A percentile compares a stretch with the other conserved stretches of the same genome.
phyloP scores from a whole-genome alignment of 345 rosid species.

The Melaleuca quinquenervia region DNA sequence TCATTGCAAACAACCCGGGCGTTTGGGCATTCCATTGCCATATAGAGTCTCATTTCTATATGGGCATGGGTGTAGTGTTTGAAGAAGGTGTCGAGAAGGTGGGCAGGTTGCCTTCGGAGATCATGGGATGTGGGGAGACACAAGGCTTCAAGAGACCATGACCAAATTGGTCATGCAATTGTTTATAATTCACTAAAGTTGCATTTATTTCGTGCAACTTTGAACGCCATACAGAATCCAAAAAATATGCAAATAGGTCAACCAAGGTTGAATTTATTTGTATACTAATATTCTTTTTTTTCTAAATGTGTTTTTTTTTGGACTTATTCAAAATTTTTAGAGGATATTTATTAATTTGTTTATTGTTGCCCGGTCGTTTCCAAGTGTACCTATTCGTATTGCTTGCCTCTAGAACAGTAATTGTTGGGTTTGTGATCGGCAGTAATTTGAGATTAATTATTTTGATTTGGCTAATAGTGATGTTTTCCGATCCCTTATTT shows the following conservation, averaged over 20 bases:
- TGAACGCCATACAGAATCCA: too few species aligned
- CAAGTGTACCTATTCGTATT: background rate
- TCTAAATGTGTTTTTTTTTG: background rate
- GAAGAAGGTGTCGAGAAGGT: constrained; percentile 47
- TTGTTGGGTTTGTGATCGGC: background rate
- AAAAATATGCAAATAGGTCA: too few species aligned
- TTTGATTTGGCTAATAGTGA: background rate
- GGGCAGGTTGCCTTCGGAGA: constrained; percentile 42
- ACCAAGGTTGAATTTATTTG: too few species aligned
- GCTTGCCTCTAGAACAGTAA: background rate
- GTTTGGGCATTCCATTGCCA: constrained; percentile 78
- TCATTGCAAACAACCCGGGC: constrained; percentile 58
- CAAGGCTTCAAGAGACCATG: background rate
- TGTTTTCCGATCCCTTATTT: background rate
- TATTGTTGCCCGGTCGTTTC: background rate
- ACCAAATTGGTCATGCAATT: background rate
- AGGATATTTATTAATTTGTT: background rate
- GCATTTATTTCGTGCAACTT: too few species aligned
- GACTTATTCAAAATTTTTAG: background rate
- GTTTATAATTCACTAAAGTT: background rate
- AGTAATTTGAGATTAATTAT: background rate
- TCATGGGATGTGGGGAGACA: constrained; percentile 48
- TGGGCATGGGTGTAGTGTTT: constrained; percentile 74
- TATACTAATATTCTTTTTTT: too few species aligned
- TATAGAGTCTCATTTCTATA: constrained; percentile 57